Evolutionary conservation across 2,329 filamentous ascomycete genomes (phyloP).

Genomic region (Lachnellula suecica): DNA sequence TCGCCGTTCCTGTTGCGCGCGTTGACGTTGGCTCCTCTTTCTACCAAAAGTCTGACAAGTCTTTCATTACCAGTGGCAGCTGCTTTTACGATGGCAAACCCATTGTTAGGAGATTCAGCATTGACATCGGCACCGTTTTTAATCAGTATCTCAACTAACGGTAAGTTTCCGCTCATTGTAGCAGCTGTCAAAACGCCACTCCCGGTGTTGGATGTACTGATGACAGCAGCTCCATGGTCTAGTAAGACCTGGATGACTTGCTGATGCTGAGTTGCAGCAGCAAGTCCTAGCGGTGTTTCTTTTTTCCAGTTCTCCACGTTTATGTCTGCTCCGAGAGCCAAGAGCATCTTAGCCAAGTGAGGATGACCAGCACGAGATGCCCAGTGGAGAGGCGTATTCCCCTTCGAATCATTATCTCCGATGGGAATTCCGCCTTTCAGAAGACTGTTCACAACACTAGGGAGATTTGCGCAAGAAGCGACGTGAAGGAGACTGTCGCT

Average conservation of each 20-base stretch:
- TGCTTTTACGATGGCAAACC: constrained; percentile 1
- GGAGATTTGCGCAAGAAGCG: too few species aligned
- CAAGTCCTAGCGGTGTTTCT: not conserved
- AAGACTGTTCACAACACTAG: not conserved
- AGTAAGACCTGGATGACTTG: too few species aligned
- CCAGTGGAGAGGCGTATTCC: constrained; percentile 9
- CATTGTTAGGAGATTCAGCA: not conserved
- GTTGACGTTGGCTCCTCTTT: constrained; percentile 8
- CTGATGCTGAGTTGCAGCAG: too few species aligned
- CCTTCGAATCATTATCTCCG: not conserved
- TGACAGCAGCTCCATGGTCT: too few species aligned
- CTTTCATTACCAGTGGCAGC: not conserved
- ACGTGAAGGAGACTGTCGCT: too few species aligned
- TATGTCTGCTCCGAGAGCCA: constrained; percentile 9
- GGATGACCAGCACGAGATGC: constrained; percentile 7
- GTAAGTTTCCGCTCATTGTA: too few species aligned
- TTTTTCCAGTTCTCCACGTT: too few species aligned
- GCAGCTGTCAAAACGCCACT: too few species aligned
- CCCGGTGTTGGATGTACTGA: too few species aligned
- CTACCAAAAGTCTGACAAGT: not conserved
- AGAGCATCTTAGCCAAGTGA: constrained; percentile 1
- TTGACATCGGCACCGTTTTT: constrained; percentile 9
- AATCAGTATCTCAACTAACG: constrained; percentile 1
- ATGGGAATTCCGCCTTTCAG: constrained; percentile 2
- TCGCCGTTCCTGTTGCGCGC: not conserved